phyloP scores from a whole-genome alignment of 331 rosid genomes.

The Spiraea crenata region DNA sequence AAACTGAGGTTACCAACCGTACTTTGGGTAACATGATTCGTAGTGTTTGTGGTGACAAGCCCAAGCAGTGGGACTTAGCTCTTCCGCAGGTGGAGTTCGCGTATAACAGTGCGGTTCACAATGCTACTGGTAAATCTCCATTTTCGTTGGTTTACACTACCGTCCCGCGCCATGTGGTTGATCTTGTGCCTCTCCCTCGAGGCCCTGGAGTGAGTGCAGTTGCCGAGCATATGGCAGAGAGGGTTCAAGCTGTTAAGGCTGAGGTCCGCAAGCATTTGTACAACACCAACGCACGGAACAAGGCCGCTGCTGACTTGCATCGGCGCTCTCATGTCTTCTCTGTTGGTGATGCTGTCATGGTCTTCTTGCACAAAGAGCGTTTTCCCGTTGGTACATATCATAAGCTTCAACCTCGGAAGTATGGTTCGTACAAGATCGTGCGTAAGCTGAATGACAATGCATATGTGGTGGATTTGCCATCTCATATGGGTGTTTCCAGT shows the following conservation, averaged over 20 bases:
- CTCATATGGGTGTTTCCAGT: not conserved
- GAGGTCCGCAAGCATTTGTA: not conserved
- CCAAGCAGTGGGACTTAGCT: too few relatives aligned
- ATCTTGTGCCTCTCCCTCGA: not conserved
- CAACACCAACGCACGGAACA: not conserved
- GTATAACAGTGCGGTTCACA: too few relatives aligned
- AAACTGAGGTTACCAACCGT: too few relatives aligned
- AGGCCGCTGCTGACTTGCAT: not conserved
- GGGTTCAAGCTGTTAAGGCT: not conserved
- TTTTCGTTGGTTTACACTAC: not conserved
- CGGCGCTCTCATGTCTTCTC: not conserved
- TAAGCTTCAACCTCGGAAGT: not conserved
- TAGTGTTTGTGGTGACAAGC: too few relatives aligned
- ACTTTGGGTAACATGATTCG: not conserved
- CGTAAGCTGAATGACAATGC: conserved; percentile 1
- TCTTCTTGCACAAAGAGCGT: not conserved
- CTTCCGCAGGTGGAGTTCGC: too few relatives aligned
- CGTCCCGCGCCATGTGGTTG: not conserved
- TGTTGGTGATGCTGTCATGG: not conserved
- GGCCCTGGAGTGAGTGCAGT: not conserved
- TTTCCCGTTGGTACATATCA: not conserved
- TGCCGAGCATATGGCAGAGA: not conserved
- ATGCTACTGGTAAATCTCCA: not conserved
- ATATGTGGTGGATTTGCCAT: not conserved
- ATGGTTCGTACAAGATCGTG: not conserved